Evolutionary conservation across 2,329 filamentous ascomycete genomes (phyloP), one percentile per base, ranked within the genome.

Genomic region (Amylocarpus encephaloides): DNA sequence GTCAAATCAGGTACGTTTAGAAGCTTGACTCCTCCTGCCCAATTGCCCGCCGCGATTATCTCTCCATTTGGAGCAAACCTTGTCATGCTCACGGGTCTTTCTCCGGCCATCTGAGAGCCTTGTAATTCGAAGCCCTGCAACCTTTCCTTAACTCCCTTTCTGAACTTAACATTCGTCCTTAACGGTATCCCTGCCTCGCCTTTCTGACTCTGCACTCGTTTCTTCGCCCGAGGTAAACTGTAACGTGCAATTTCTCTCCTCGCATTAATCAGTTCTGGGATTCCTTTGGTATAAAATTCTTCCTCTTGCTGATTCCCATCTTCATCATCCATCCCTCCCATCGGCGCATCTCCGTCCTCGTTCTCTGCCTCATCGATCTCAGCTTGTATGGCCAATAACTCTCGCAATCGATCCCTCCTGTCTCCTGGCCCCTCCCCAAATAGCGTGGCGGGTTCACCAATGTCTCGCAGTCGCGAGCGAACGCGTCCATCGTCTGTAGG

Each of bases 401-500:
- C 86, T 56, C 93, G 82, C 62, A 98, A 70, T 57, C 93, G 82
- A 64, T 95, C 91, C 72, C 94, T 79, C 52, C 93, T 77, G 62
- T 97, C 92, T 22, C 80, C 83, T 1, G 85, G 84, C 0, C 88
- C 88, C 71, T 98, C 93, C 51, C 91, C 93, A 58, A 98, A 98
- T 0, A 97, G 76, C 0, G 92, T 98, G 49, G 97, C 83, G 10
- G 93, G 93, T 65, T 98, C 87, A n/a, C 88, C 89, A 56, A 95
- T 77, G 62, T 93, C 86, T 58, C 93, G 83, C 52, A 97, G 77
- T 58, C 81, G 83, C 34, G 82, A 76, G 53, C 90, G 86, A 43
- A 98, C 91, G 62, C 87, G 82, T 54, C 79, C 83, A 73, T 98
- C 93, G 67, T 96, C 91, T 48, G 94, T 98, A 0, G 92, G 93